Evolutionary conservation across 345 rosid species (phyloP), one percentile per base, ranked within the genome.

Genomic region (Isatis tinctoria): DNA sequence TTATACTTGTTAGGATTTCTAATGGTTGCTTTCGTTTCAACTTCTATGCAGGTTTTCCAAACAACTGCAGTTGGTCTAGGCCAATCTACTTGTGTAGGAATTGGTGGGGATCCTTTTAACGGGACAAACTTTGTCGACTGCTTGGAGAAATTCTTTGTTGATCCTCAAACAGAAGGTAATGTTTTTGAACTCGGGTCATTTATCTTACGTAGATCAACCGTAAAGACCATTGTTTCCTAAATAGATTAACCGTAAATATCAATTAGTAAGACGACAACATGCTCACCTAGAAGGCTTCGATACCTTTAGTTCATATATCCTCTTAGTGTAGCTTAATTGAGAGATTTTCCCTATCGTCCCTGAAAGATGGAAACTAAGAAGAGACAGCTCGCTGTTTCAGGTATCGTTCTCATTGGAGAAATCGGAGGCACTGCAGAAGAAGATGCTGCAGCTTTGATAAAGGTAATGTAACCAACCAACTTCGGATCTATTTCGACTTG

Each of bases 401-500:
- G 99, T 70, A 92, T 92, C 10, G 22, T 95, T 80, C 89, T 95
- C 58, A 95, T 95, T 59, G 99, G 99, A 58, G 99, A 95, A 77
- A 95, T 95, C 8, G 99, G 99, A 4, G 99, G 99, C 51, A 95
- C 99, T 58, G 97, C 99, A 37, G 97, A 95, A 83, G 99, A 92
- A 78, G 97, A 95, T 85, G 99, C 97, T 49, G 99, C 97, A 67
- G 87, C 93, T 54, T 72, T 91, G 69, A 90, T 95, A 47, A 85
- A 86, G 96, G 99, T 88, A 77, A 54, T 2, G n/a, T 22, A 20
- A 49, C 56, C 67, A 41, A 22, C 33, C 67, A 41, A 30, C 33
- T 65, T 32, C 1, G 0, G 27, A 47, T 70, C 40, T 54, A 47
- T 53, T 63, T 70, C 66, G 63, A 39, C 65, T 54, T 9, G 6